phyloP scores from a whole-genome alignment of 768 basidiomycete species.

The Auricularia sp. region DNA sequence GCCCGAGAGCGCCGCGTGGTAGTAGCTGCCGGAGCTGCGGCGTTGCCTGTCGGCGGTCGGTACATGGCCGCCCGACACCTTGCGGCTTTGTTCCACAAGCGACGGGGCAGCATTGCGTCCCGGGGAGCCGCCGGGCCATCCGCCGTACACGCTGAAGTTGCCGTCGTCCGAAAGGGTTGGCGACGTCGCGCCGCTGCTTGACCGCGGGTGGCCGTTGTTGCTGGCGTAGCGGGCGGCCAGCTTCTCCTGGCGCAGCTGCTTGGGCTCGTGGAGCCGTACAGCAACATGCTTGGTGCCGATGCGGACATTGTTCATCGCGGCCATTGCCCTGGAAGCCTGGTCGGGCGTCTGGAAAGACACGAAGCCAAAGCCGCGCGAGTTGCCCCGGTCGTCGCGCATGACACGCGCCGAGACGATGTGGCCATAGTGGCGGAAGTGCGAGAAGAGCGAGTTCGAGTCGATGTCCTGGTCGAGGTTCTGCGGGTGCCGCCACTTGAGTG shows the following conservation, averaged over 20 bases:
- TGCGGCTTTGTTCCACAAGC: constrained; percentile 22
- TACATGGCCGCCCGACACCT: not conserved
- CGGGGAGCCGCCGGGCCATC: constrained; percentile 55
- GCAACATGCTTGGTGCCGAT: constrained; percentile 70
- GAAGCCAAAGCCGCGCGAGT: constrained; percentile 84
- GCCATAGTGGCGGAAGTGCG: constrained; percentile 82
- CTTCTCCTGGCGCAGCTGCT: constrained; percentile 83
- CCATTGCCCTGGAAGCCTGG: constrained; percentile 68
- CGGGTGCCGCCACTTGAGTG: not conserved
- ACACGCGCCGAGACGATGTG: constrained; percentile 88
- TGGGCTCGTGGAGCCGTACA: constrained; percentile 84
- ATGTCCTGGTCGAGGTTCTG: constrained; percentile 80
- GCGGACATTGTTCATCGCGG: constrained; percentile 66
- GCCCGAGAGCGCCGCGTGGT: constrained; percentile 72
- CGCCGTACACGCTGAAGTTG: constrained; percentile 42
- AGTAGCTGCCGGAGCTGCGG: constrained; percentile 79
- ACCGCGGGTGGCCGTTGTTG: constrained; percentile 71
- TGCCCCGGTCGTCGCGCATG: constrained; percentile 76
- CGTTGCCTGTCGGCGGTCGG: constrained; percentile 47
- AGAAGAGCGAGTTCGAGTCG: constrained; percentile 74
- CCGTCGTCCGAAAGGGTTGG: constrained; percentile 76
- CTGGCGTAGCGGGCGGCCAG: constrained; percentile 64
- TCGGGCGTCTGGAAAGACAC: constrained; percentile 78
- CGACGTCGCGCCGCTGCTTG: constrained; percentile 74
- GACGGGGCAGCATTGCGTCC: constrained; percentile 48